Percentiles rank a stretch among this genome's conserved stretches.
These are phyloP conservation scores for Cladophialophora psammophila DNA, from an alignment of 2,329 filamentous ascomycete genomes.

Conservation along the genomic window DNA sequence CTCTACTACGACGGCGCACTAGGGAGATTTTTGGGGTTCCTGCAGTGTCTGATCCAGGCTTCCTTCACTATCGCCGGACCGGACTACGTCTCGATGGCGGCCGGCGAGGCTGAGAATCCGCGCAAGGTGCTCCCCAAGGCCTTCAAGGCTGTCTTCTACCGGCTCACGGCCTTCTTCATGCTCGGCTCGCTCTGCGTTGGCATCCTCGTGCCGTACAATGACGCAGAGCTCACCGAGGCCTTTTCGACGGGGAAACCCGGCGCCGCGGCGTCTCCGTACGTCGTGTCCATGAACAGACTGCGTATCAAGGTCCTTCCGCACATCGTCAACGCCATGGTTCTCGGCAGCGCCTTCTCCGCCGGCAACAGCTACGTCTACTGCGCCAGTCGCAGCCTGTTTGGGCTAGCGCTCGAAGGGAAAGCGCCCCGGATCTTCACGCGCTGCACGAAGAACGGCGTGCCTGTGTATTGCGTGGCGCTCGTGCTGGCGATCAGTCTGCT, in stretches of 20 bases:
- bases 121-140: conserved; percentile 74
- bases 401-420: conserved; percentile 72
- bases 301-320: conserved; percentile 70
- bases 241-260: conserved; percentile 67
- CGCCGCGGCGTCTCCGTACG: conserved; percentile 72
- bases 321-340: conserved; percentile 75
- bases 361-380: conserved; percentile 74
- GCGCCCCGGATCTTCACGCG: conserved; percentile 68
- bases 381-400: conserved; percentile 72
- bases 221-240: conserved; percentile 66
- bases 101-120: conserved; percentile 75
- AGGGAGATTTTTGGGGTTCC: conserved; percentile 77
- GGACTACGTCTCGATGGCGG: conserved; percentile 70
- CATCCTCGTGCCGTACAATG: conserved; percentile 74
- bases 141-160: conserved; percentile 81
- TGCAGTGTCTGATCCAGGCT: conserved; percentile 76
- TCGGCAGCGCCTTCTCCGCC: conserved; percentile 72
- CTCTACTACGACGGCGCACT: conserved; percentile 69
- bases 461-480: conserved; percentile 73
- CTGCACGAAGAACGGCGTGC: conserved; percentile 72
- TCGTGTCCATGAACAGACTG: conserved; percentile 71
- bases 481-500: conserved; percentile 74
- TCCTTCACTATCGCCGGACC: conserved; percentile 73
- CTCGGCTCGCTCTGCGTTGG: conserved; percentile 76
- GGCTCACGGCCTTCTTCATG: conserved; percentile 77